Conservation (phyloP, 257 asterid genomes). For the Solanum etuberosum region DNA sequence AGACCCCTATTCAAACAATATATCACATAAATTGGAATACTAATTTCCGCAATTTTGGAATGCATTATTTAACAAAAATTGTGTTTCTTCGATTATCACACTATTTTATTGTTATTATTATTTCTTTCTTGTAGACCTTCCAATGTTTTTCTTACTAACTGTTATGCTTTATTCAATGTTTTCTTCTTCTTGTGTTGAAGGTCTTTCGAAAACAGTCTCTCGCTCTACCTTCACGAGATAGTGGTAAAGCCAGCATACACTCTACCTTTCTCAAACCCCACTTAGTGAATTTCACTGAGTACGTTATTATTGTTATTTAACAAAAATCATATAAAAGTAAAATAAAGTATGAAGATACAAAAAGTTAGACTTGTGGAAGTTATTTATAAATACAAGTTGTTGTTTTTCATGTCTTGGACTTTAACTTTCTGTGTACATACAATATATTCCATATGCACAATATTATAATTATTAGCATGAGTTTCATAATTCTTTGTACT, state of each 20-base stretch:
- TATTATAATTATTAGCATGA: background rate
- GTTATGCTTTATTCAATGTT: background rate
- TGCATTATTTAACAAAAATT: background rate
- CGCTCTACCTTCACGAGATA: background rate
- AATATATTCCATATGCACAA: background rate
- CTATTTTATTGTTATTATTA: background rate
- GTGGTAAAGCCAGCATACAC: fast-evolving
- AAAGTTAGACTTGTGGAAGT: slow-evolving; percentile 1
- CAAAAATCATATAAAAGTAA: background rate
- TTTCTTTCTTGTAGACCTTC: background rate
- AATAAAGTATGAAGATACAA: background rate
- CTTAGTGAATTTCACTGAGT: background rate
- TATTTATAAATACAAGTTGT: background rate
- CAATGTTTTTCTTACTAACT: background rate
- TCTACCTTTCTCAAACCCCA: background rate
- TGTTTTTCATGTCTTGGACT: background rate
- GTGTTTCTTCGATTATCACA: background rate
- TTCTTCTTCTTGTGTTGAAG: background rate
- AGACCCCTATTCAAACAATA: background rate
- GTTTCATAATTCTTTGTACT: background rate
- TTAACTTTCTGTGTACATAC: background rate
- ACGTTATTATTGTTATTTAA: background rate
- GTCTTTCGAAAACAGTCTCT: fast-evolving
- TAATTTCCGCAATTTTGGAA: background rate
- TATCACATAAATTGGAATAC: background rate